Evolutionary conservation across 352 stramenopile genomes (phyloP).

Genomic region (Phytophthora boehmeriae): DNA sequence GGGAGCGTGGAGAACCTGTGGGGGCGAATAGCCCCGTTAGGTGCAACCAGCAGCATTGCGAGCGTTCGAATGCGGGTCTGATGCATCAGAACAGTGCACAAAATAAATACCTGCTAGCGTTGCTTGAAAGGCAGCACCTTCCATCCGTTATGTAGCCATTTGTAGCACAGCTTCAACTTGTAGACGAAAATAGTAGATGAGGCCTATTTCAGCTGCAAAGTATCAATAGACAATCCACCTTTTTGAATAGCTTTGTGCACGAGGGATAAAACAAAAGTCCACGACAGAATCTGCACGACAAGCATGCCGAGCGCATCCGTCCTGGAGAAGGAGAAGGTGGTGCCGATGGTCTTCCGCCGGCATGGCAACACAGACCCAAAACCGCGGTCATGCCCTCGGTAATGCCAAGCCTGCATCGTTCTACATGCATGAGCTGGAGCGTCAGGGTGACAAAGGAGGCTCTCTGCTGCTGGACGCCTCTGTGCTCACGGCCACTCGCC

Average conservation of each 20-base stretch:
- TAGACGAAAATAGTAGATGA: conserved; percentile 5
- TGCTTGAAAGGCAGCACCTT: too few species aligned
- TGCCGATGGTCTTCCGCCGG: conserved; percentile 82
- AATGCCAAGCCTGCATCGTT: conserved; percentile 67
- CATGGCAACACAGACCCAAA: conserved; percentile 79
- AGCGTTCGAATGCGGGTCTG: too few species aligned
- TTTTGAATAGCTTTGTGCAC: too few species aligned
- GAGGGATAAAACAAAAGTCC: too few species aligned
- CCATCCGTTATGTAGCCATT: too few species aligned
- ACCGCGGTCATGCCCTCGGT: conserved; percentile 60
- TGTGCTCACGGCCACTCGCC: conserved; percentile 40
- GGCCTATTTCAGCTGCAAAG: neutral
- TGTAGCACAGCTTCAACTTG: neutral
- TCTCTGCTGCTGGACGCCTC: conserved; percentile 56
- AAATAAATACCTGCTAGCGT: too few species aligned
- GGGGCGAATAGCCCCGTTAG: too few species aligned
- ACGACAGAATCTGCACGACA: neutral
- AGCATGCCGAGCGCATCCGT: conserved; percentile 63
- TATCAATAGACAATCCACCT: too few species aligned
- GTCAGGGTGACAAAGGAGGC: conserved; percentile 46
- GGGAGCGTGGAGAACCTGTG: too few species aligned
- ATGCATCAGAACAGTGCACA: too few species aligned
- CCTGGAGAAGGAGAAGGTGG: conserved; percentile 76
- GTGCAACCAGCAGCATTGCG: too few species aligned
- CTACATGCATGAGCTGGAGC: conserved; percentile 75